Conservation (phyloP, 2,329 filamentous ascomycete species). For the Phoma herbarum region DNA sequence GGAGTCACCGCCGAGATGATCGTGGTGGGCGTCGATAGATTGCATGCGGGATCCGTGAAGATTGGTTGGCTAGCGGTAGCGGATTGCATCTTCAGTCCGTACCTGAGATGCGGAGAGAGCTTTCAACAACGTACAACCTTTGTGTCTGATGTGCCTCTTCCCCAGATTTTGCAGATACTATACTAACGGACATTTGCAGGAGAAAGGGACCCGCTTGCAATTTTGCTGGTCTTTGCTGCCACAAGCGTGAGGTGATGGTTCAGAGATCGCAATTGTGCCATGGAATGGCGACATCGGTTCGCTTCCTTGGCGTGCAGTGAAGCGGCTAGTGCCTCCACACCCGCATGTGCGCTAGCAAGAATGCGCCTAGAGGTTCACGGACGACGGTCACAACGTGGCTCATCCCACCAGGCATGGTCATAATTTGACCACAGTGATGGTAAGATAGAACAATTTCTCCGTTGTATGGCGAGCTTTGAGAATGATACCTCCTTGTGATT, state of each 20-base stretch:
- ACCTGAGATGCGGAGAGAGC: slow-evolving; percentile 6
- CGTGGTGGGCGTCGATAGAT: slow-evolving; percentile 29
- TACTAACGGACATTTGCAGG: slow-evolving; percentile 1
- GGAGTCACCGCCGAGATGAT: slow-evolving; percentile 23
- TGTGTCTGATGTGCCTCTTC: not conserved
- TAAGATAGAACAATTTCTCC: slow-evolving; percentile 5
- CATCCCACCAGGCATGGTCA: not conserved
- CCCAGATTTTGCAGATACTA: slow-evolving; percentile 4
- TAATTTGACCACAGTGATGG: slow-evolving; percentile 3
- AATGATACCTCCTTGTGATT: not conserved
- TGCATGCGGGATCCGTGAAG: slow-evolving; percentile 19
- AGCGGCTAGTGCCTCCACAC: slow-evolving; percentile 13
- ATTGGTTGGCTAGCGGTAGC: slow-evolving; percentile 21
- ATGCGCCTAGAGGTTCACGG: not conserved
- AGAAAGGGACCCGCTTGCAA: slow-evolving; percentile 1
- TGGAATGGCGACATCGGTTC: slow-evolving; percentile 21
- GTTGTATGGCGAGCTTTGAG: slow-evolving; percentile 14
- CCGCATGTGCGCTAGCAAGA: slow-evolving; percentile 11
- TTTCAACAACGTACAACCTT: not conserved
- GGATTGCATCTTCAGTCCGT: slow-evolving; percentile 5
- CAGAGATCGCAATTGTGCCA: slow-evolving; percentile 21
- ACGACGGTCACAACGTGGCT: slow-evolving; percentile 1
- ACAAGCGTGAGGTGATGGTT: slow-evolving; percentile 8
- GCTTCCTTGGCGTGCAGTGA: slow-evolving; percentile 14
- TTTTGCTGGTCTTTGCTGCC: slow-evolving; percentile 4